Percentiles rank a stretch among this genome's conserved stretches.
These are phyloP conservation scores for Arthrobotrys conoides DNA, from an alignment of 2,329 filamentous ascomycete genomes.

Conservation along the genomic window DNA sequence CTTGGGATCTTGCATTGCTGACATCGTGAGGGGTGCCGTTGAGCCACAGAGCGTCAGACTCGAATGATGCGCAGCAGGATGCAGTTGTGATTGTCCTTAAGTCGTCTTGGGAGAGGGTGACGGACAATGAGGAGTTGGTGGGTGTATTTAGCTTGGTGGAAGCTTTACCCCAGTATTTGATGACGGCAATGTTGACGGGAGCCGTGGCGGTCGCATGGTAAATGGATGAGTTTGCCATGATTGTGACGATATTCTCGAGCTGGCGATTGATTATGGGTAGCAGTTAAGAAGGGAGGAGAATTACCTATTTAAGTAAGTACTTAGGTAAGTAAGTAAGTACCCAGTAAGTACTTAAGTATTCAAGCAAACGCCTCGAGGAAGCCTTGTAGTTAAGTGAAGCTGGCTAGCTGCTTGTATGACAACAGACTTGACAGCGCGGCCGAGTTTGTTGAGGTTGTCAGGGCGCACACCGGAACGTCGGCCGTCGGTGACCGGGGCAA, in stretches of 20 bases:
- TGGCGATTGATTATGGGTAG: neutral
- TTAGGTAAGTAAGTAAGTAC: no score
- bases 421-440: neutral
- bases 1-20: slow-evolving; percentile 89
- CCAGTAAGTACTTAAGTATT: no score
- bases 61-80: slow-evolving; percentile 83
- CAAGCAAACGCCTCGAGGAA: no score
- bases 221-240: slow-evolving; percentile 31
- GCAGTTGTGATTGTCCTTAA: slow-evolving; percentile 96
- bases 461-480: slow-evolving; percentile 8
- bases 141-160: slow-evolving; percentile 94
- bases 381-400: neutral
- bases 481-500: slow-evolving; percentile 29
- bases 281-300: neutral
- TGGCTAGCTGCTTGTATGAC: neutral
- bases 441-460: slow-evolving; percentile 27
- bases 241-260: neutral
- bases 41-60: slow-evolving; percentile 81
- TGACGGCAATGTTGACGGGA: slow-evolving; percentile 97
- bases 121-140: slow-evolving; percentile 96
- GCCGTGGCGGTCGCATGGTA: slow-evolving; percentile 96
- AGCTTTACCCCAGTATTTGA: slow-evolving; percentile 99
- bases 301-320: no score
- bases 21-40: slow-evolving; percentile 88
- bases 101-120: slow-evolving; percentile 93